Conservation (phyloP, 768 basidiomycete genomes). For the Pleurotus platypus region DNA sequence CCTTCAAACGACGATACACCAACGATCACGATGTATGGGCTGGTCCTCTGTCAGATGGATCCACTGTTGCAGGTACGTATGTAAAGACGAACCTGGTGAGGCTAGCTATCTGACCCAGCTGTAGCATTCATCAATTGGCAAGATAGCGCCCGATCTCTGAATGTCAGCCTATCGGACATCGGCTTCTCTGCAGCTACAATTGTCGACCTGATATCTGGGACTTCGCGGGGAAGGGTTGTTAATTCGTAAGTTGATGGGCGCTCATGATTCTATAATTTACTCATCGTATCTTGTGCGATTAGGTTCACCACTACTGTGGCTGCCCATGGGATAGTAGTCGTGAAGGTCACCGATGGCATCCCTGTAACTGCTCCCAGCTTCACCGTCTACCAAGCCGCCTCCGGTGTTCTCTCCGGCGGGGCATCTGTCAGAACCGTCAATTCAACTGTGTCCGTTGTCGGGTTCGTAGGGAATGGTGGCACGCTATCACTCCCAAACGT, state of each 20-base stretch:
- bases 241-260: slow-evolving; percentile 25
- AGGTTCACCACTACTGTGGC: slow-evolving; percentile 34
- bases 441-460: slow-evolving; percentile 33
- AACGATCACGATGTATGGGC: slow-evolving; percentile 49
- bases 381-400: slow-evolving; percentile 31
- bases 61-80: slow-evolving; percentile 37
- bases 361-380: slow-evolving; percentile 22
- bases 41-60: slow-evolving; percentile 44
- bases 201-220: slow-evolving; percentile 35
- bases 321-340: slow-evolving; percentile 30
- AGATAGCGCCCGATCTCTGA: slow-evolving; percentile 31
- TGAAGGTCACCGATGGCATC: slow-evolving; percentile 31
- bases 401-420: slow-evolving; percentile 32
- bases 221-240: slow-evolving; percentile 30
- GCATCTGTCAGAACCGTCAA: slow-evolving; percentile 33
- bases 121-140: slow-evolving; percentile 46
- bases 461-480: slow-evolving; percentile 35
- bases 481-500: slow-evolving; percentile 38
- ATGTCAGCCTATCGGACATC: slow-evolving; percentile 38
- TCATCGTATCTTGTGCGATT: slow-evolving; percentile 19
- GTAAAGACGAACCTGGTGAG: neutral
- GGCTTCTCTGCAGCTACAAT: slow-evolving; percentile 37
- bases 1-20: slow-evolving; percentile 43
- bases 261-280: neutral
- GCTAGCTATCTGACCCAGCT: neutral